Percentiles rank a stretch among this genome's conserved stretches.
Evolutionary conservation across 148 eudicot genomes (phyloP).

Genomic region (Talinum fruticosum): DNA sequence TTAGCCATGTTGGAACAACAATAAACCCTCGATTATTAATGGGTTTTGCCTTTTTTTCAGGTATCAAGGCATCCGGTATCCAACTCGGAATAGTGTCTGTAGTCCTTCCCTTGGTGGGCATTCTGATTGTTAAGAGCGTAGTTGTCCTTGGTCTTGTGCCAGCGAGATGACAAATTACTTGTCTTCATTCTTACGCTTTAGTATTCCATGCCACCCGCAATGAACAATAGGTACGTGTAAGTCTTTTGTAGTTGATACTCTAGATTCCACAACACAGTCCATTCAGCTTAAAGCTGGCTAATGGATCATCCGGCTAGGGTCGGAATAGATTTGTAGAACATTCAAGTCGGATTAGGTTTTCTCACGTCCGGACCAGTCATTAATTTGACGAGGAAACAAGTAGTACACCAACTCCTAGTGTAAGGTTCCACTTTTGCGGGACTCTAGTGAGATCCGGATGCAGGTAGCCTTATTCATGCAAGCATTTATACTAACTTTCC

Average conservation of each 20-base stretch:
- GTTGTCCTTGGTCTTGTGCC: constrained; percentile 43
- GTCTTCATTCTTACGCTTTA: constrained; percentile 74
- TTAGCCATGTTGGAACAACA: neutral
- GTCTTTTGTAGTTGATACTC: neutral
- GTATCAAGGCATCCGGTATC: constrained; percentile 51
- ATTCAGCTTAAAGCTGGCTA: neutral
- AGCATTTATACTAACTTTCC: no score
- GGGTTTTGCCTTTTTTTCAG: constrained; percentile 21
- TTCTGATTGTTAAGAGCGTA: constrained; percentile 52
- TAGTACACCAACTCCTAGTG: no score
- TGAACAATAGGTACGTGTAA: constrained; percentile 63
- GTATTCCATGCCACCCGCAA: constrained; percentile 83
- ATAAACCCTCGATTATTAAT: neutral
- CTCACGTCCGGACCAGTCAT: no score
- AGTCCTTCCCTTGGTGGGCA: constrained; percentile 60
- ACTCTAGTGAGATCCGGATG: no score
- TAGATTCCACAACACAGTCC: neutral
- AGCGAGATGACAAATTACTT: constrained; percentile 50
- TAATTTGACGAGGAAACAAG: no score
- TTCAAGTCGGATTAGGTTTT: no score
- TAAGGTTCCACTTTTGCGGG: no score
- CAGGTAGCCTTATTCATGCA: no score
- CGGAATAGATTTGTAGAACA: no score
- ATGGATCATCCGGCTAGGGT: neutral
- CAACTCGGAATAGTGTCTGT: constrained; percentile 44